Conservation (phyloP, 1,139 yeast species). For the Magnusiomyces ingens region DNA sequence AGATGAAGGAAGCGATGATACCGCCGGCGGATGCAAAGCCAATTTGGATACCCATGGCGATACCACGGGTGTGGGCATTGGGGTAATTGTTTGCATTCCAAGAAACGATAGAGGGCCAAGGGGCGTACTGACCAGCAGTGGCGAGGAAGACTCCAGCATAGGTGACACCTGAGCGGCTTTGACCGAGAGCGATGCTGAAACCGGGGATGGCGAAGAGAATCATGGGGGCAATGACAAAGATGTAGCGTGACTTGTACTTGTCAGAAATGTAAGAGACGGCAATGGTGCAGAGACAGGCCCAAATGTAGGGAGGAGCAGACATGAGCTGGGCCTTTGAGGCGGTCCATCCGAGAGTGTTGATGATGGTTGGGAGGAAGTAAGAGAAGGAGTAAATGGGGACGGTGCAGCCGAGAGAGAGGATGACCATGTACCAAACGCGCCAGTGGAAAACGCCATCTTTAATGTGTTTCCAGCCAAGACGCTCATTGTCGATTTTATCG, state of each 20-base stretch:
- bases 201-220: conserved; percentile 7
- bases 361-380: conserved; percentile 32
- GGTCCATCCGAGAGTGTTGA: conserved; percentile 30
- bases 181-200: conserved; percentile 10
- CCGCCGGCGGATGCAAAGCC: conserved; percentile 29
- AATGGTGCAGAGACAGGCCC: conserved; percentile 11
- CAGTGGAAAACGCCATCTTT: conserved; percentile 16
- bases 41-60: conserved; percentile 14
- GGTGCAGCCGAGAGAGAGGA: conserved; percentile 14
- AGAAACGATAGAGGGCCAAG: conserved; percentile 12
- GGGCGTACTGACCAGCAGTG: conserved; percentile 13
- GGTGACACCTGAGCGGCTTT: not conserved
- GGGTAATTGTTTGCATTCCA: conserved; percentile 16
- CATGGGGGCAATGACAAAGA: conserved; percentile 33
- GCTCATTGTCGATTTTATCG: conserved; percentile 9
- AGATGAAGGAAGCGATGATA: conserved; percentile 37
- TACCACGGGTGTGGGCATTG: conserved; percentile 11
- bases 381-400: conserved; percentile 21
- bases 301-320: conserved; percentile 17
- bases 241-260: conserved; percentile 20
- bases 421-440: conserved; percentile 18
- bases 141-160: conserved; percentile 12
- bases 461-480: conserved; percentile 10
- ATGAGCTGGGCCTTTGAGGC: conserved; percentile 31
- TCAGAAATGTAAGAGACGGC: conserved; percentile 8